phyloP scores from a whole-genome alignment of 208 protist genomes.

The Histomonas meleagridis region DNA sequence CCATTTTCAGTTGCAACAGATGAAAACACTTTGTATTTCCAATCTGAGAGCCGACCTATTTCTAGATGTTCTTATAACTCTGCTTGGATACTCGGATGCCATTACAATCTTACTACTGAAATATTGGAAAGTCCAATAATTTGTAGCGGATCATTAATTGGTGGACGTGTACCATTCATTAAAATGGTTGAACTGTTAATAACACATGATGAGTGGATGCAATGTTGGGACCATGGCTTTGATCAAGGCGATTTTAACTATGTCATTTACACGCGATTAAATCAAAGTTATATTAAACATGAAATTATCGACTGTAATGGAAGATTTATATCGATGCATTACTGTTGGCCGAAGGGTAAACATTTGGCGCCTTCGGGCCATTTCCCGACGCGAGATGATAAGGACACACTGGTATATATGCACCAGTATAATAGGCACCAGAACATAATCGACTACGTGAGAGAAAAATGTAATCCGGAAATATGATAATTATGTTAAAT shows the following conservation, averaged over 20 bases:
- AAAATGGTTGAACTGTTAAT: not conserved
- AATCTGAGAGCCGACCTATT: not conserved
- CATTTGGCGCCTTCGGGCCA: no score
- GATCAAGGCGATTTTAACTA: conserved; percentile 14
- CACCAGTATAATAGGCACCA: conserved; percentile 24
- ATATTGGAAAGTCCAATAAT: not conserved
- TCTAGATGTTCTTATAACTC: not conserved
- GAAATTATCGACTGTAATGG: not conserved
- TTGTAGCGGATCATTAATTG: not conserved
- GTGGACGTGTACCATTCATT: not conserved
- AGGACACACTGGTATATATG: not conserved
- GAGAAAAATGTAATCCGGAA: no score
- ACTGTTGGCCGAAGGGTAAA: not conserved
- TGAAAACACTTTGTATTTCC: not conserved
- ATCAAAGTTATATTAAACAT: not conserved
- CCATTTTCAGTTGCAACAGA: not conserved
- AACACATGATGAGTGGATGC: not conserved
- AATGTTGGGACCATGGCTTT: not conserved
- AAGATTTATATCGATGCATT: not conserved
- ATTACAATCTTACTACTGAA: not conserved
- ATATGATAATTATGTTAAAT: no score
- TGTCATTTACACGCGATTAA: not conserved
- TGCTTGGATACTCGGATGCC: not conserved
- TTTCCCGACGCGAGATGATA: not conserved
- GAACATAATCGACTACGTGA: no score